These are phyloP conservation scores for Laetiporus sulphureus DNA, from an alignment of 1,284 basidiomycete species.

Conservation along the genomic window DNA sequence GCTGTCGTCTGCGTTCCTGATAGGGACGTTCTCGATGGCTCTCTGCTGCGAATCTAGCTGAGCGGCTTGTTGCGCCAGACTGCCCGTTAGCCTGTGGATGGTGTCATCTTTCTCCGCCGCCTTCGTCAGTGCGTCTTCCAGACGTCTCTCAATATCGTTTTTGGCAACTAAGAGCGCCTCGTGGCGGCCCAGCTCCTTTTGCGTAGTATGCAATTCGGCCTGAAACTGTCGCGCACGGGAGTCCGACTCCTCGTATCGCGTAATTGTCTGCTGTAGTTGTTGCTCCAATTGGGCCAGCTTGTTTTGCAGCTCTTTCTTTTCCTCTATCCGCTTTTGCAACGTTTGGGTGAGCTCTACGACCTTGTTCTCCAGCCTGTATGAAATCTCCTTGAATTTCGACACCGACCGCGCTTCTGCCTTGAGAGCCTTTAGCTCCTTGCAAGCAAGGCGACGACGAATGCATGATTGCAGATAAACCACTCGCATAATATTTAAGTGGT, in stretches of 20 bases:
- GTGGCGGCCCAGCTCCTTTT: conserved; percentile 68
- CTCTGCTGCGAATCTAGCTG: conserved; percentile 82
- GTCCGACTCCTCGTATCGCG: conserved; percentile 89
- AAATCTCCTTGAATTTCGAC: conserved; percentile 98
- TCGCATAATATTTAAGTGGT: conserved; percentile 60
- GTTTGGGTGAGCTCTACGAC: conserved; percentile 97
- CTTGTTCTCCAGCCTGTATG: conserved; percentile 98
- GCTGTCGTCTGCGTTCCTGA: conserved; percentile 70
- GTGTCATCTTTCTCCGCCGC: conserved; percentile 80
- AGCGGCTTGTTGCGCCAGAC: conserved; percentile 66
- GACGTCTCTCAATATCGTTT: conserved; percentile 72
- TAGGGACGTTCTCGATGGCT: conserved; percentile 51
- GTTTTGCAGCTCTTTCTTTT: conserved; percentile 83
- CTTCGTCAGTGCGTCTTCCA: conserved; percentile 74
- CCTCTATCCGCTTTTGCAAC: conserved; percentile 87
- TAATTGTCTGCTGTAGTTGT: conserved; percentile 81
- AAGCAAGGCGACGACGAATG: conserved; percentile 83
- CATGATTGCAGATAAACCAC: conserved; percentile 91
- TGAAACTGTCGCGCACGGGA: conserved; percentile 71
- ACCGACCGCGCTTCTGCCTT: conserved; percentile 93
- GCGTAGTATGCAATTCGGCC: conserved; percentile 63
- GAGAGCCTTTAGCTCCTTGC: conserved; percentile 79
- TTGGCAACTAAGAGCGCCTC: conserved; percentile 78
- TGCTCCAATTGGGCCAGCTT: conserved; percentile 78
- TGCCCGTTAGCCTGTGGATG: conserved; percentile 77